Evolutionary conservation across 768 basidiomycete genomes (phyloP), one percentile per base, ranked within the genome.

Genomic region (Austroboletus eburneus): DNA sequence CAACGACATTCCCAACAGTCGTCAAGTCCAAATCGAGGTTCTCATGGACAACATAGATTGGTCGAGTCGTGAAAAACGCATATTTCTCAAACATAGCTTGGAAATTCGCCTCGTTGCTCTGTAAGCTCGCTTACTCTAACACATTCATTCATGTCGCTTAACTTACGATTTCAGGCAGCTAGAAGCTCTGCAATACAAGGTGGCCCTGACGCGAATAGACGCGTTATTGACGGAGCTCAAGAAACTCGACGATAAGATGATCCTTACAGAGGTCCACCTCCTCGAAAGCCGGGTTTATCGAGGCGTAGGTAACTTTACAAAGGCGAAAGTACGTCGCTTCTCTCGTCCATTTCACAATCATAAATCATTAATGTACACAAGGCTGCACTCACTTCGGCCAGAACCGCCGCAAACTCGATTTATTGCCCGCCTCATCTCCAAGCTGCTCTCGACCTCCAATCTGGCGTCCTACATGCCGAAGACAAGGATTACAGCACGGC

Each of bases 401-500:
- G 93, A 50, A 97, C 94, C 0, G 91, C 93, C 18, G 94, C 91
- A 27, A 95, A 95, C 68, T 81, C 91, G 2, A 95, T 98, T 61
- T 98, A 97, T 72, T 96, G 93, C 57, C 83, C 85, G 24, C 83
- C 85, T 12, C 71, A 79, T 46, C 72, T 87, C 14, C 83, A 76
- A 59, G 74, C 75, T 3, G 69, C 73, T 13, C 71, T 81, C 24
- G 85, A 87, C 57, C 73, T 85, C 22, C 85, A 86, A 58, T 77
- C 77, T 35, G 86, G 95, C 4, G 75, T 95, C 35, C 76, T 97
- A 9, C 91, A 96, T 58, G 93, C 95, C 0, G 94, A 99, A 57
- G 95, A 99, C 59, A 95, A 94, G 62, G 95, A 98, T 68, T 98
- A 96, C 67, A 94, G 80, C 48, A 99, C 95, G 0, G 95, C 84